A percentile compares a stretch with the other conserved stretches of the same genome.
These are phyloP conservation scores for Salix brachista DNA, from an alignment of 345 rosid species.

Conservation along the genomic window DNA sequence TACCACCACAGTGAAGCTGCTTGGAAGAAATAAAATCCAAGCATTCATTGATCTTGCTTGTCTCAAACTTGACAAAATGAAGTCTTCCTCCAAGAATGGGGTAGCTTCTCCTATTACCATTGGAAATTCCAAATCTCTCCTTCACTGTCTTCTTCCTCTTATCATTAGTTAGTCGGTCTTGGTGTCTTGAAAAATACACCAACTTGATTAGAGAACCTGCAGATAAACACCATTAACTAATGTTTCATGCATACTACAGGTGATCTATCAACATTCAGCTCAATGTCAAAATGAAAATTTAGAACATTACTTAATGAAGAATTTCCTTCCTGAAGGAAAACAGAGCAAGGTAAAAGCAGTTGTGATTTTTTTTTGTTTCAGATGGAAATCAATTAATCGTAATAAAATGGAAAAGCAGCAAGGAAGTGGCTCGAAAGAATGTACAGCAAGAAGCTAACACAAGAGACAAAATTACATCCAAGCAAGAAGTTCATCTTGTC, in stretches of 20 bases:
- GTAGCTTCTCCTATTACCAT: constrained; percentile 80
- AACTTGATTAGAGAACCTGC: constrained; percentile 95
- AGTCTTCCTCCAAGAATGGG: constrained; percentile 98
- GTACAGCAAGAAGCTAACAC: too few species aligned
- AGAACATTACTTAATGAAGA: neutral
- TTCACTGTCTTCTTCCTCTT: constrained; percentile 66
- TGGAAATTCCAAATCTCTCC: constrained; percentile 71
- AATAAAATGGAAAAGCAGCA: too few species aligned
- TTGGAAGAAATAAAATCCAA: constrained; percentile 89
- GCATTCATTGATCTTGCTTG: constrained; percentile 81
- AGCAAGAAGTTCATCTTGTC: too few species aligned
- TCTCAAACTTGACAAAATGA: constrained; percentile 94
- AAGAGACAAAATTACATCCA: too few species aligned
- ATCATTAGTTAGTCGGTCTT: constrained; percentile 54
- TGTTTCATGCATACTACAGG: neutral
- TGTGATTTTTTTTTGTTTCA: too few species aligned
- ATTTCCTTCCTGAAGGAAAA: neutral
- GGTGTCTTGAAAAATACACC: constrained; percentile 97
- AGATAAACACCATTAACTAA: constrained; percentile 10
- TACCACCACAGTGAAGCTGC: constrained; percentile 87
- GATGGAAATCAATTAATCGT: too few species aligned
- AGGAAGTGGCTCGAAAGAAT: too few species aligned
- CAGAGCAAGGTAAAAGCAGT: neutral
- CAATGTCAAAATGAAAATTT: neutral
- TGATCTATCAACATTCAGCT: neutral